These are phyloP conservation scores for Helminthosporium solani DNA, from an alignment of 2,329 filamentous ascomycete genomes.

Conservation along the genomic window DNA sequence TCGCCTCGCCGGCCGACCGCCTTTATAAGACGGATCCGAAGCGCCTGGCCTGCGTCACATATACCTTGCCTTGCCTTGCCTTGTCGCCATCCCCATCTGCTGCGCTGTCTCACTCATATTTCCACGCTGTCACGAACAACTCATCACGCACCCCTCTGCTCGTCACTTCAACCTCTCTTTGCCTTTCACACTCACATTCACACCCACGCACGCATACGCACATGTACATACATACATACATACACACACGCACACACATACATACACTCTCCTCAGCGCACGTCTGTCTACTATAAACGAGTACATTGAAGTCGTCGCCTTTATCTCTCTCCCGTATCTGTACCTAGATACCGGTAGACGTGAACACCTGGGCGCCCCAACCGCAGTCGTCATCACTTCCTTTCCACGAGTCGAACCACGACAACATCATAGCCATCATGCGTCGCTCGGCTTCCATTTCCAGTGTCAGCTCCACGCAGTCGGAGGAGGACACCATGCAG, in stretches of 20 bases:
- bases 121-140: not conserved
- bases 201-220: not conserved
- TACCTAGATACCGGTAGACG: too few relatives aligned
- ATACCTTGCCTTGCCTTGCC: not conserved
- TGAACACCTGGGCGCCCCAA: conserved; percentile 5
- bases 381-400: not conserved
- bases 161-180: not conserved
- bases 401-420: not conserved
- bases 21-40: conserved; percentile 8
- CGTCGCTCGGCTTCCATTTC: conserved; percentile 43
- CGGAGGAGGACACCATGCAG: conserved; percentile 57
- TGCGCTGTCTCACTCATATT: not conserved
- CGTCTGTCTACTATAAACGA: too few relatives aligned
- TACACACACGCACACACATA: too few relatives aligned
- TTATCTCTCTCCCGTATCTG: too few relatives aligned
- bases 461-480: conserved; percentile 44
- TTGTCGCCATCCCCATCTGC: not conserved
- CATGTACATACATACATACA: too few relatives aligned
- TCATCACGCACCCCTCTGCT: not conserved
- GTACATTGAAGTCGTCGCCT: too few relatives aligned
- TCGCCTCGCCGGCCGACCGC: conserved; percentile 1
- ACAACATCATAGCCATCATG: conserved; percentile 26
- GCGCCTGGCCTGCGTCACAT: conserved; percentile 7
- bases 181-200: not conserved
- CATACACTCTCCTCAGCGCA: too few relatives aligned